Evolutionary conservation across 768 basidiomycete species (phyloP), one percentile per base, ranked within the genome.

Genomic region (Pleurotus sapidus): DNA sequence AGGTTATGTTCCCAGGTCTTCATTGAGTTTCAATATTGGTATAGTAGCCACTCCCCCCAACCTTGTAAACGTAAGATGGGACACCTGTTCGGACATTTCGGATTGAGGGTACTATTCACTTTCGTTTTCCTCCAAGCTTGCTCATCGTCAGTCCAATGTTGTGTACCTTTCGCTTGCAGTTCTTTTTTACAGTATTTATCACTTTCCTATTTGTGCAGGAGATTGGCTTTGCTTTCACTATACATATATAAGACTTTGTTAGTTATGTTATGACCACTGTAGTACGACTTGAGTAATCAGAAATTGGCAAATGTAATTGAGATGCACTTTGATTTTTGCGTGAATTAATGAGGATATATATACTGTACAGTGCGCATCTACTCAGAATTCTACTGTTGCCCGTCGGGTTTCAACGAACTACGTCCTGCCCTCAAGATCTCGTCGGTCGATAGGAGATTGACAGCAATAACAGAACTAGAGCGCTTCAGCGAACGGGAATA

Each of bases 391-490:
- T 74, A 79, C 67, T 78, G 76, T 51, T 72, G 75, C 15, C 88
- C 89, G 49, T 93, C 91, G 7, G 91, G 82, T 68, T 93, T 93
- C 66, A 93, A 75, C 50, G 91, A 93, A 70, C 89, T 92, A 57
- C 92, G 88, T 37, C 92, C 92, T 23, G 92, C 92, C 47, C 92
- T 82, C 61, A 98, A 74, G 60, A 98, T 96, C 76, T 99, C 96
- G 72, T 99, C 96, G 38, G 94, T 97, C 30, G 92, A 95, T 55
- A 98, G 74, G 58, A 98, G 78, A 72, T 98, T 98, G 64, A 97
- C 84, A 42, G 95, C 96, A 66, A 99, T 99, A 60, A 92, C 90
- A 64, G 91, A 92, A 75, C 91, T 91, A 59, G 30, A 55, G 62
- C 51, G 60, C 49, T 58, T 48, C 4, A 8, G 61, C 68, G 61